These are phyloP conservation scores for Pseudonitzschia delicatissima DNA, from an alignment of 108 stramenopile genomes.

Conservation along the genomic window DNA sequence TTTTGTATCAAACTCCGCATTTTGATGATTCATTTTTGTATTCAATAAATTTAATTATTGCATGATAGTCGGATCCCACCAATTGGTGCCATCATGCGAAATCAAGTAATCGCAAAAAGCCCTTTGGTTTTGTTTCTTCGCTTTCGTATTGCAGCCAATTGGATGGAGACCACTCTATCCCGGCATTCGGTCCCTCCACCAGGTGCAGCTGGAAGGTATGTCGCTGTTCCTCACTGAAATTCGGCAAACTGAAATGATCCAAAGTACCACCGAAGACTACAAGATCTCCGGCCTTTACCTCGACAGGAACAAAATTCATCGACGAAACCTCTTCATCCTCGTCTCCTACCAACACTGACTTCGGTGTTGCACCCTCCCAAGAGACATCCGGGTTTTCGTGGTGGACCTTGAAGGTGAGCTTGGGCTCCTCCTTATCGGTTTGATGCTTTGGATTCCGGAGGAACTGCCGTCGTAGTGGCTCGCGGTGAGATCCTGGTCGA, in stretches of 20 bases:
- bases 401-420: slow-evolving; percentile 42
- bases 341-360: slow-evolving; percentile 34
- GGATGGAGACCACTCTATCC: slow-evolving; percentile 68
- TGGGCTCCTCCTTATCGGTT: slow-evolving; percentile 23
- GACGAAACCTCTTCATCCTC: neutral
- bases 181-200: slow-evolving; percentile 74
- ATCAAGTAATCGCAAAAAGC: slow-evolving; percentile 8
- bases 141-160: slow-evolving; percentile 91
- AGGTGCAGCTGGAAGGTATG: slow-evolving; percentile 94
- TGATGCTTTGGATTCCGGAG: slow-evolving; percentile 76
- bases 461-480: slow-evolving; percentile 72
- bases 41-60: too few relatives aligned
- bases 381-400: slow-evolving; percentile 22
- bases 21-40: too few relatives aligned
- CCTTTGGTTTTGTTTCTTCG: neutral
- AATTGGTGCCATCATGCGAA: neutral
- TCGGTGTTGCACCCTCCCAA: slow-evolving; percentile 78
- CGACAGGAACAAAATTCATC: slow-evolving; percentile 77
- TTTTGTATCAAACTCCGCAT: too few relatives aligned
- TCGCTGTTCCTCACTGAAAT: slow-evolving; percentile 53
- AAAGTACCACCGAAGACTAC: slow-evolving; percentile 80
- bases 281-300: slow-evolving; percentile 87
- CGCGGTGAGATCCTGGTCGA: slow-evolving; percentile 79
- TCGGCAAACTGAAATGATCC: slow-evolving; percentile 90
- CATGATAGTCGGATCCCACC: too few relatives aligned